Percentiles rank a stretch among this genome's conserved stretches.
Evolutionary conservation across 495 filamentous ascomycete species (phyloP).

Genomic region (Pseudomonodictys pantanalensis): DNA sequence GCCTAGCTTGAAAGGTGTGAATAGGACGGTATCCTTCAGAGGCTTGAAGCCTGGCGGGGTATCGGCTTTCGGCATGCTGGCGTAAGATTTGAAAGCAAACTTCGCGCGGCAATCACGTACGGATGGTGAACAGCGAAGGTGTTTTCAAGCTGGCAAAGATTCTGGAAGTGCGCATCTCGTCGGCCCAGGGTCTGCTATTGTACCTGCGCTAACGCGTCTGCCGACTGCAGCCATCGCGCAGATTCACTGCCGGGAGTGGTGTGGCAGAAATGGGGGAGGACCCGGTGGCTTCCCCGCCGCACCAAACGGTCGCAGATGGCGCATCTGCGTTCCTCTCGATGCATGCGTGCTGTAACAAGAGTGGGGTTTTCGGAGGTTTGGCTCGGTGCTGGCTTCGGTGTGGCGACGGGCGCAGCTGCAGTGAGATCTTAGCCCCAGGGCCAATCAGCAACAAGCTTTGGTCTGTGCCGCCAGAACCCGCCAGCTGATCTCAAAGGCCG

Average conservation of each 20-base stretch:
- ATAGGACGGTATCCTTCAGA: constrained; percentile 30
- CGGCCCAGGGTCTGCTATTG: constrained; percentile 20
- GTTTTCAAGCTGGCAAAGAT: background rate
- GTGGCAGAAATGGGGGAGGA: constrained; percentile 20
- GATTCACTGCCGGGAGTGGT: constrained; percentile 10
- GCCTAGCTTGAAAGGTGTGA: constrained; percentile 31
- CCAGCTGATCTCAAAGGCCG: constrained; percentile 3
- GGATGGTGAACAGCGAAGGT: background rate
- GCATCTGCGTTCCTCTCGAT: no score
- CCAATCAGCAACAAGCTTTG: constrained; percentile 23
- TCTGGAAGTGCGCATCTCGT: background rate
- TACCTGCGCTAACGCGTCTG: constrained; percentile 13
- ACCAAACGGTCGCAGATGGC: no score
- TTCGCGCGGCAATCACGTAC: background rate
- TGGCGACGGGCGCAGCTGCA: background rate
- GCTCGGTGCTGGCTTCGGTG: no score
- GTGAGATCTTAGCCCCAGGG: background rate
- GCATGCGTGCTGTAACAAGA: no score
- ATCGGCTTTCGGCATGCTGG: constrained; percentile 25
- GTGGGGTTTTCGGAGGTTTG: no score
- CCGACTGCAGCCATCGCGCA: background rate
- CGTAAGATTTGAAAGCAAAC: background rate
- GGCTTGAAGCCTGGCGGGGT: constrained; percentile 24
- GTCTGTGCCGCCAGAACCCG: background rate
- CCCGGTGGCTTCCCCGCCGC: no score